These are phyloP conservation scores for Colletotrichum sp. DNA, from an alignment of 2,329 filamentous ascomycete species.

Conservation along the genomic window DNA sequence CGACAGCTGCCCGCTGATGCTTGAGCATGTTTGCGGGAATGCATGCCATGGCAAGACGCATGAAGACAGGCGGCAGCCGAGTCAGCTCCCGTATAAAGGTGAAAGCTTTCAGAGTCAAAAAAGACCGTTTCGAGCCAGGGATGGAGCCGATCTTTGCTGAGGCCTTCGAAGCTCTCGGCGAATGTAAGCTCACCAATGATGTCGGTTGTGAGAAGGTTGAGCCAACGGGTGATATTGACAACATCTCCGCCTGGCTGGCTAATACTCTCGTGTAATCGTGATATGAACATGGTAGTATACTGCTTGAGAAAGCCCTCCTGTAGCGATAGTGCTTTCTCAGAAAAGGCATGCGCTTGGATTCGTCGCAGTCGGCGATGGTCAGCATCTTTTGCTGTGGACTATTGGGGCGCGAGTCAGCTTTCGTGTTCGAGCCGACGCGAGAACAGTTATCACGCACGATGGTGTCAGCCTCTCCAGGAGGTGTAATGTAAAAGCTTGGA, in stretches of 20 bases:
- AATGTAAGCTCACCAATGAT: background rate
- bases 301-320: background rate
- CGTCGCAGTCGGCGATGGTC: background rate
- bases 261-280: background rate
- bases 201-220: background rate
- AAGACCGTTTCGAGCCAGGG: background rate
- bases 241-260: background rate
- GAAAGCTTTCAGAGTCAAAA: background rate
- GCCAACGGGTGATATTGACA: background rate
- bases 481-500: background rate
- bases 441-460: accelerated
- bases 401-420: accelerated
- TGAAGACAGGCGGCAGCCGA: background rate
- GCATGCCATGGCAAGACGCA: background rate
- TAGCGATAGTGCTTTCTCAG: accelerated
- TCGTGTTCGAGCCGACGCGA: background rate
- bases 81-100: background rate
- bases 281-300: background rate
- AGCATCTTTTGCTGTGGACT: background rate
- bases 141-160: background rate
- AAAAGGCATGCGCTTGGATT: background rate
- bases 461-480: background rate
- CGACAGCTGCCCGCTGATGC: background rate
- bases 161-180: background rate
- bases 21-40: background rate